phyloP scores from a whole-genome alignment of 164 flowering plant species.

The Pachysandra terminalis region DNA sequence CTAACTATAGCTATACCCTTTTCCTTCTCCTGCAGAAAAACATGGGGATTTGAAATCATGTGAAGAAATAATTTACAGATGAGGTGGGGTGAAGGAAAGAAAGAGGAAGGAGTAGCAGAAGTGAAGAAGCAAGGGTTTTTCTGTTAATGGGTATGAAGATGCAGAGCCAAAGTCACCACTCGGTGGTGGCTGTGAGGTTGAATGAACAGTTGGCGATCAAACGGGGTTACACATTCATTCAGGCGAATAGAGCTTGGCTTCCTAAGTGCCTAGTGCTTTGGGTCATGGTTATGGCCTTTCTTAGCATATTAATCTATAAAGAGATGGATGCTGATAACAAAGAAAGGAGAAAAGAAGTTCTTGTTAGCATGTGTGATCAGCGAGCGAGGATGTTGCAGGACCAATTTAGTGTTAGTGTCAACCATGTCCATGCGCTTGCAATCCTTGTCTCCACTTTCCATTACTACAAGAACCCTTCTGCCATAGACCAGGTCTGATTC shows the following conservation, averaged over 20 bases:
- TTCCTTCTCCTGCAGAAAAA: slow-evolving; percentile 15
- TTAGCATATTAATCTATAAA: slow-evolving; percentile 31
- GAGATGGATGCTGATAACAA: slow-evolving; percentile 42
- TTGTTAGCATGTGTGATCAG: slow-evolving; percentile 81
- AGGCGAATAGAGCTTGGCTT: slow-evolving; percentile 37
- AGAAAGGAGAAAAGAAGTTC: slow-evolving; percentile 60
- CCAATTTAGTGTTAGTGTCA: slow-evolving; percentile 89
- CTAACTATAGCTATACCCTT: slow-evolving; percentile 1
- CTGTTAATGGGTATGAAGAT: slow-evolving; percentile 38
- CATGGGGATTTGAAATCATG: background rate
- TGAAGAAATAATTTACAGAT: slow-evolving; percentile 14
- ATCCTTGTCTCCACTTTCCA: slow-evolving; percentile 88
- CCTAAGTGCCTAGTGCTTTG: slow-evolving; percentile 33
- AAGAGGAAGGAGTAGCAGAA: background rate
- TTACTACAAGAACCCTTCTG: slow-evolving; percentile 71
- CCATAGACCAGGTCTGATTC: slow-evolving; percentile 76
- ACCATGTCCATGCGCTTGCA: slow-evolving; percentile 90
- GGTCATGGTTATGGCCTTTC: slow-evolving; percentile 30
- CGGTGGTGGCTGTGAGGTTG: slow-evolving; percentile 43
- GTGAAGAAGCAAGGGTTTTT: background rate
- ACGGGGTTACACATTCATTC: slow-evolving; percentile 21
- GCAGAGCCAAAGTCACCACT: slow-evolving; percentile 36
- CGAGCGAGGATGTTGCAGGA: slow-evolving; percentile 92
- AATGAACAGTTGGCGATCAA: slow-evolving; percentile 37
- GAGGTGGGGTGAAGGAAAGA: slow-evolving; percentile 20